Evolutionary conservation across 805 yeast species (phyloP).

Genomic region (Torulaspora maleeae): DNA sequence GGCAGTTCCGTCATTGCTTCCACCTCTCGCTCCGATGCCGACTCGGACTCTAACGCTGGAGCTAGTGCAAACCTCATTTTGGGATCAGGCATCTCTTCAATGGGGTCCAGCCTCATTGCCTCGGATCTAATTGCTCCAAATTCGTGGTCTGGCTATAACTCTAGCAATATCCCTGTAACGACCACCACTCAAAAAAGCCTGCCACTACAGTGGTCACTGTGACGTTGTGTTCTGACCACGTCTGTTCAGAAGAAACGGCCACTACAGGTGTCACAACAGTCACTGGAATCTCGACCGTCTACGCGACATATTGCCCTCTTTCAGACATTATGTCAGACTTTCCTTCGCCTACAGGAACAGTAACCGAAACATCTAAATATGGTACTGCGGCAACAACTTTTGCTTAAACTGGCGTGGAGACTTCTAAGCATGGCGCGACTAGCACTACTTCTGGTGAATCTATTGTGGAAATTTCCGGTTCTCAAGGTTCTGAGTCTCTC

Average conservation of each 20-base stretch:
- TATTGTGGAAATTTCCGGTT: too few species aligned
- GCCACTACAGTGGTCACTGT: conserved; percentile 10
- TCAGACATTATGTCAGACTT: not conserved
- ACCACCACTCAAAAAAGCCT: not conserved
- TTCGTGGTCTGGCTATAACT: conserved; percentile 3
- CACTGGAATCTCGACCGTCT: not conserved
- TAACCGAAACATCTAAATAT: not conserved
- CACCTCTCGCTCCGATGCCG: not conserved
- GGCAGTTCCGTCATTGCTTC: not conserved
- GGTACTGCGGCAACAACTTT: not conserved
- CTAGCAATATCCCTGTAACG: not conserved
- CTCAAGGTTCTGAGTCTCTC: too few species aligned
- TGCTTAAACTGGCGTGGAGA: not conserved
- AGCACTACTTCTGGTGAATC: too few species aligned
- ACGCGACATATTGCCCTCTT: conserved; percentile 6
- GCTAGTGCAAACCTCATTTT: not conserved
- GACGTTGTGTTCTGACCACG: conserved; percentile 7
- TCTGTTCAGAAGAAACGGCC: conserved; percentile 6
- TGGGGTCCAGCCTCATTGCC: not conserved
- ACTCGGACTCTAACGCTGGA: not conserved
- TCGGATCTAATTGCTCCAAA: not conserved
- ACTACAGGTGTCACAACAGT: conserved; percentile 13
- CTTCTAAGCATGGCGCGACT: too few species aligned
- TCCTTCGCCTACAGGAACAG: not conserved
- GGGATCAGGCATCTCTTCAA: not conserved